Evolutionary conservation across 2,329 filamentous ascomycete species (phyloP), one percentile per base, ranked within the genome.

Genomic region (Fonsecaea multimorphosa): DNA sequence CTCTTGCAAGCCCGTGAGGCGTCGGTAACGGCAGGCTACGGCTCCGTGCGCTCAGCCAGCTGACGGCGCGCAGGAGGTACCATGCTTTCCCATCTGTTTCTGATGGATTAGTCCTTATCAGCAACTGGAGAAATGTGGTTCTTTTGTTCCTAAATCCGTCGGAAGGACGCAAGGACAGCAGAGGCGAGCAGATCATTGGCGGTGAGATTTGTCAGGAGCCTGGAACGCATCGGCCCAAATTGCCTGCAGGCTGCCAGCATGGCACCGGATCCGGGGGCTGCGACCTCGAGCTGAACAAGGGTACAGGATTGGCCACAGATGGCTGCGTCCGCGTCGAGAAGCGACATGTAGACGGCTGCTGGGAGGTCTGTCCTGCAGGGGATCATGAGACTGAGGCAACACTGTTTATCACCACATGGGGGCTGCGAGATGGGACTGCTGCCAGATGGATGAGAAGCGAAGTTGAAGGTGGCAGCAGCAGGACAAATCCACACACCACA

Each of bases 21-120:
- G 34, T 61, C 59, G 59, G 59, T 14, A 16, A 61, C 59, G 59
- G 59, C 49, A 61, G 59, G 59, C 14, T 44, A 61, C 59, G 59
- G 59, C 59, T 36, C 59, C 59, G 59, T 32, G 55, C 36, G 49
- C 34, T 49, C 44, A 5, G 22, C 24, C 44, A 49, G 22, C 44
- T 49, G 19, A 49, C 22, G 44, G 11, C 11, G 44, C 19, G 9
- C 19, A 22, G 8, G 22, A 49, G 4, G 22, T 49, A 27, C 44
- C 44, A 24, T 49, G 44, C 44, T 49, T 49, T 49, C 44, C 44
- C 44, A 49, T 49, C 19, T 49, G 5, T 49, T 49, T 24, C 44
- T 12, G 22, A 49, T 49, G 44, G 44, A 27, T 16, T 24, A 24
- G 44, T 24, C 22, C 19, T 27, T 49, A 49, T 49, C 44, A 49